Percentiles rank a stretch among this genome's conserved stretches.
phyloP scores from a whole-genome alignment of 345 rosid genomes.

The Rhodamnia rubescens region DNA sequence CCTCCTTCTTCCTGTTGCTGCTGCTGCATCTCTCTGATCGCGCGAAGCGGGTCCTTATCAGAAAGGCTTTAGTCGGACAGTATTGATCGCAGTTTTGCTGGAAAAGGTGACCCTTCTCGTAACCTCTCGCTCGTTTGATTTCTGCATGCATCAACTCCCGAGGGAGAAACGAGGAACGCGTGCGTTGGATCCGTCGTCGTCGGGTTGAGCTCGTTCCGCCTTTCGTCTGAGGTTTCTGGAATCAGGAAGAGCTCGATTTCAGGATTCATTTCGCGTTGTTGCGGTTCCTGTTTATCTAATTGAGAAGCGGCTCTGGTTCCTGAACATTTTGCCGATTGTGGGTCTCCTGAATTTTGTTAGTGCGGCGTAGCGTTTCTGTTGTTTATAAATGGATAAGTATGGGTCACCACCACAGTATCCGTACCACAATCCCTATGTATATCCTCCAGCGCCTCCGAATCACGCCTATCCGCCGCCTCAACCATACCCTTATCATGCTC shows the following conservation, averaged over 20 bases:
- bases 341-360: background rate
- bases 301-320: background rate
- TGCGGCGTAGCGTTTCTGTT: background rate
- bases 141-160: background rate
- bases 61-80: background rate
- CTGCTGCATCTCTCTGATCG: background rate
- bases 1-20: background rate
- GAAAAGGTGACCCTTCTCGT: background rate
- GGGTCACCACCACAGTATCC: slow-evolving; percentile 29
- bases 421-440: slow-evolving; percentile 10
- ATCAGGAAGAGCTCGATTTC: background rate
- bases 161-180: background rate
- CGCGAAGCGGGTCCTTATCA: background rate
- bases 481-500: background rate
- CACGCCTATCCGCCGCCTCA: slow-evolving; percentile 10
- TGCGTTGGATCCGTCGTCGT: background rate
- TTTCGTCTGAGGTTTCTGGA: background rate
- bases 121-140: background rate
- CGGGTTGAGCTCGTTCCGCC: background rate
- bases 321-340: background rate
- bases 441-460: slow-evolving; percentile 9
- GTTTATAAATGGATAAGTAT: slow-evolving; percentile 22
- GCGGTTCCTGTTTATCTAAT: background rate
- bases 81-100: background rate
- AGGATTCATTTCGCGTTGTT: background rate